Evolutionary conservation across 805 yeast genomes (phyloP), one percentile per base, ranked within the genome.

Genomic region (Kuraishia cidri): DNA sequence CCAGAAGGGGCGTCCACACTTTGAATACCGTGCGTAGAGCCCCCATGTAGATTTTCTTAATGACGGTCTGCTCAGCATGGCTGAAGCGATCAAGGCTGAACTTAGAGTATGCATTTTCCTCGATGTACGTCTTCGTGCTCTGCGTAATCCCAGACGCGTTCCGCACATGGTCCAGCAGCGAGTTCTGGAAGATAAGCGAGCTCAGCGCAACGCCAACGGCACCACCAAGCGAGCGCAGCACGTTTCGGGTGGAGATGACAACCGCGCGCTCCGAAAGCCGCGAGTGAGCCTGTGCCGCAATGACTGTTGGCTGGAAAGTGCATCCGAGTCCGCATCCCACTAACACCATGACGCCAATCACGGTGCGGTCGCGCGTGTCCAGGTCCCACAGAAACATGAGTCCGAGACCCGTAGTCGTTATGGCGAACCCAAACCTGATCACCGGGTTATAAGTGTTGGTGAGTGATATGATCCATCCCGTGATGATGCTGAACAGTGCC

Each of bases 151-250:
- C 6, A 4, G 36, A 25, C 3, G 29, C 13, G 17, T 33, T 32
- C 2, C 50, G 19, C 20, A n/a, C n/a, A n/a, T 40, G 38, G 7
- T 20, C n/a, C 19, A 39, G 37, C 33, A 52, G 42, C 4, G 43
- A 38, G 36, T 50, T 52, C n/a, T 56, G 48, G 31, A 50, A 29
- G n/a, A 52, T 41, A 5, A 55, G 41, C 2, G 56, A 42, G 10
- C 48, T 40, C 7, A 69, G 50, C 1, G 80, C 78, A 24, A 74
- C 54, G 0, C 82, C 81, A 18, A 72, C 54, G 1, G 80, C 65
- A 12, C 79, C 79, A 11, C 82, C 83, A 36, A 76, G 64, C 3
- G 76, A 67, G 34, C 82, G 54, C 30, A 70, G 42, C 16, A 72
- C 72, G 42, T 73, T 74, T 46, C 82, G 58, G 2, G 76, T 59